Evolutionary conservation across 2,329 filamentous ascomycete genomes (phyloP), one percentile per base, ranked within the genome.

Genomic region (Colletotrichum cuscutae): DNA sequence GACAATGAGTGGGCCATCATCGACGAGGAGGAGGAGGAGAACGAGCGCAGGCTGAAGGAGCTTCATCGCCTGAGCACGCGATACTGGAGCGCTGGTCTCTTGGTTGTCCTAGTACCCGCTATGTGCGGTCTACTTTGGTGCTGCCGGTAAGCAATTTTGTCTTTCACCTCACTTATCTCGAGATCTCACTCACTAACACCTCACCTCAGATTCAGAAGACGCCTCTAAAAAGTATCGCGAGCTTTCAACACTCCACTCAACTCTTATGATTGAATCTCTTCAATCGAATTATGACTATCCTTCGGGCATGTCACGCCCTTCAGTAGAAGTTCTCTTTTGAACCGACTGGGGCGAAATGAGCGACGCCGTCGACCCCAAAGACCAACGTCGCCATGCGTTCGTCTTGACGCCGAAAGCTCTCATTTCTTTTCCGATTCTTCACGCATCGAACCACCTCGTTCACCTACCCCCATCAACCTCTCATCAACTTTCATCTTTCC

Each of bases 1-100:
- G 71, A 72, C 52, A 69, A 73, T 24, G 71, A 73, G 67, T 73
- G 71, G 71, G 71, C 71, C 56, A 73, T 73, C 35, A 73, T 73
- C 30, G 71, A 73, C 24, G 71, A 73, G n/a, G 71, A 73, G 49
- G 71, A 73, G 24, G 71, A 73, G 49, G 71, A 73, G 56, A 42
- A 46, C 37, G 66, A 54, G 28, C 63, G 71, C 59, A 15, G 35
- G n/a, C 56, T 37, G 19, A 58, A 30, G 56, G 30, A 56, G 53
- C 22, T 19, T 32, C 26, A 65, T 28, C 69, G 65, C 49, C 69
- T 42, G 46, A 56, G 42, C 37, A 28, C 57, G n/a, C 35, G 56
- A 26, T 65, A 46, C 56, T 37, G 70, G 54, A 37, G 63, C 46
- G 66, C 49, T 67, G 71, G 65, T 49, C 54, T 70, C 66, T 54